Base-by-base conservation (phyloP, 2,329 filamentous ascomycete genomes). In the Sporothrix variecibatus region DNA sequence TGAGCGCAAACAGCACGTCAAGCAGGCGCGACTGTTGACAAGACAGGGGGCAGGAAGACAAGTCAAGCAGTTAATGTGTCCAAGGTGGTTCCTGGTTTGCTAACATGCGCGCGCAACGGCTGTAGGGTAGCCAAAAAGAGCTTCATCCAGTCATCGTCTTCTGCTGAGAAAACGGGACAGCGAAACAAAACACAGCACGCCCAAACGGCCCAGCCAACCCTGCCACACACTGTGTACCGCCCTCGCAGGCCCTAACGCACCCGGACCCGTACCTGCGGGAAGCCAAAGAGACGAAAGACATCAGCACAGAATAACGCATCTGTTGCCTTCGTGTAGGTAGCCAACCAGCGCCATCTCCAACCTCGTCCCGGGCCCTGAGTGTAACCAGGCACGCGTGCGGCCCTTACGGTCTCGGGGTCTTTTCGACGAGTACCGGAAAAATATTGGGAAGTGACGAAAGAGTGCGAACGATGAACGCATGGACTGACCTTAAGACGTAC, bases 301-400 rank as follows among this genome's bases (percentile, higher is more conserved):
- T 56, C 17, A n/a, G 20, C 38, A 67, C 11, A 68, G 28, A 72
- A 26, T 20, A 20, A 67, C 60, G 43, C 60, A 73, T 69, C 77
- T 73, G n/a, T 74, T 78, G 72, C 69, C 74, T 73, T 76, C 78
- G 76, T 76, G 69, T 76, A 75, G 75, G 74, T 75, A 78, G 76
- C 79, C 79, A 80, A 80, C 80, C 79, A 78, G 73, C 65, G 67
- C 72, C 70, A 77, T 75, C 53, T 17, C 40, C 71, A 43, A 31
- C 28, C 20, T 56, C 73, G 74, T 77, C 75, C 75, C 67, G 46
- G 76, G 72, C 62, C 60, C 76, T 73, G 76, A 77, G 80, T 81
- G 79, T 79, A 80, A 81, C 80, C 74, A 75, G 64, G 74, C 76
- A 77, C 73, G 76, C 76, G 71, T 51, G 75, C 74, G 56, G 72